Conservation (phyloP, 1,284 basidiomycete genomes). For the Rhizopogon hawkerae region DNA sequence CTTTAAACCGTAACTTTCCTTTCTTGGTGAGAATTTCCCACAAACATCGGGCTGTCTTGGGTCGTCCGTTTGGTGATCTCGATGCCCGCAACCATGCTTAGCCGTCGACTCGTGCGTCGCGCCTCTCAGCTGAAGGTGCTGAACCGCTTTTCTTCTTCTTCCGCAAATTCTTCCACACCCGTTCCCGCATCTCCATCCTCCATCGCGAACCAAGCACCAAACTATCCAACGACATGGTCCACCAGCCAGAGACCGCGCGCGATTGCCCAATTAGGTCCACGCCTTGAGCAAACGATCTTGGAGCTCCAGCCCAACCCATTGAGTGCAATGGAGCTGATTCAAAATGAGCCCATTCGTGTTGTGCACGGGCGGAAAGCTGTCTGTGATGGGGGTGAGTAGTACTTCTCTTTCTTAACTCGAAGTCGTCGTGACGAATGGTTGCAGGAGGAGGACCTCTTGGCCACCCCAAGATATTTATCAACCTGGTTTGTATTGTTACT, state of each 20-base stretch:
- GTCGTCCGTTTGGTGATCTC: background rate
- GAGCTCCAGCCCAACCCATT: slow-evolving; percentile 84
- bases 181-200: slow-evolving; percentile 29
- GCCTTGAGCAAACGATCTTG: slow-evolving; percentile 89
- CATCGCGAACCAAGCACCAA: slow-evolving; percentile 63
- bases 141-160: slow-evolving; percentile 25
- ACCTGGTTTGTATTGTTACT: slow-evolving; percentile 53
- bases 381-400: slow-evolving; percentile 87
- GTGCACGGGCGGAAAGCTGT: slow-evolving; percentile 76
- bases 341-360: slow-evolving; percentile 76
- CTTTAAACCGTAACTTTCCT: slow-evolving; percentile 12
- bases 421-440: slow-evolving; percentile 12
- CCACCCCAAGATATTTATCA: slow-evolving; percentile 95
- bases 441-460: slow-evolving; percentile 91
- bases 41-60: background rate
- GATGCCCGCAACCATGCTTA: slow-evolving; percentile 27
- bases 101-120: slow-evolving; percentile 28
- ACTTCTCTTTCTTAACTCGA: slow-evolving; percentile 1
- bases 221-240: slow-evolving; percentile 72
- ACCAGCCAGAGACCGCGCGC: slow-evolving; percentile 63
- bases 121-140: slow-evolving; percentile 20
- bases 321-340: slow-evolving; percentile 86
- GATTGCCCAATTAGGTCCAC: slow-evolving; percentile 47
- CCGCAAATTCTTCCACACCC: slow-evolving; percentile 16
- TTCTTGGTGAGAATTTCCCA: slow-evolving; percentile 6